Conservation (phyloP, 176 grass and related monocot species). For the Oryza nivara region DNA sequence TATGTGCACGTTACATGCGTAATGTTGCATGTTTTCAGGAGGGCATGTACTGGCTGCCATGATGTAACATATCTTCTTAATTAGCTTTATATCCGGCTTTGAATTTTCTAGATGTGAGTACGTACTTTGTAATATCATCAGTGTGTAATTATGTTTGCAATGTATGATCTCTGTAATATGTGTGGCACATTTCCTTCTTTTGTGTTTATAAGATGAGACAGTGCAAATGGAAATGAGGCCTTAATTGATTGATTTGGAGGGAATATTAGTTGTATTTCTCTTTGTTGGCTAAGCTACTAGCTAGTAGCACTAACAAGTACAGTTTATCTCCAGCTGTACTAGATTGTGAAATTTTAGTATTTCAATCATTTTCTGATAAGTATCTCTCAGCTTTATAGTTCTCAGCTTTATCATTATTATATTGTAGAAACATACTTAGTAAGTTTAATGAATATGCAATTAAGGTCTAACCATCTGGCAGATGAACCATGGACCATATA, state of each 20-base stretch:
- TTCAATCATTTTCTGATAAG: neutral
- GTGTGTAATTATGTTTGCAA: neutral
- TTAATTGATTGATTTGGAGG: neutral
- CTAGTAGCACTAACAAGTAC: neutral
- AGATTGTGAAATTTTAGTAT: neutral
- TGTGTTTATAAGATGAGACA: neutral
- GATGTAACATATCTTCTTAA: neutral
- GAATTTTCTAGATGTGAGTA: too few species aligned
- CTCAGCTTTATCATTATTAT: too few species aligned
- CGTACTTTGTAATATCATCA: neutral
- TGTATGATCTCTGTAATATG: neutral
- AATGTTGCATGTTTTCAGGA: conserved; percentile 43
- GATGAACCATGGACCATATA: too few species aligned
- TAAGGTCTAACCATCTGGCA: neutral
- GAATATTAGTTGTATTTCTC: neutral
- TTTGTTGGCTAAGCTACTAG: neutral
- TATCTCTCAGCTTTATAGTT: neutral
- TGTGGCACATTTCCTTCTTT: neutral
- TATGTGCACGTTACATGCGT: conserved; percentile 7
- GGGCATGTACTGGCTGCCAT: conserved; percentile 34
- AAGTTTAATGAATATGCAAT: neutral
- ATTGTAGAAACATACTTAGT: neutral
- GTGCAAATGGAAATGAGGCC: neutral
- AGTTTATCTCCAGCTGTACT: neutral
- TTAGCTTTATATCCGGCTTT: too few species aligned